phyloP scores from a whole-genome alignment of 129 eudicot species.

The Flaveria trinervia region DNA sequence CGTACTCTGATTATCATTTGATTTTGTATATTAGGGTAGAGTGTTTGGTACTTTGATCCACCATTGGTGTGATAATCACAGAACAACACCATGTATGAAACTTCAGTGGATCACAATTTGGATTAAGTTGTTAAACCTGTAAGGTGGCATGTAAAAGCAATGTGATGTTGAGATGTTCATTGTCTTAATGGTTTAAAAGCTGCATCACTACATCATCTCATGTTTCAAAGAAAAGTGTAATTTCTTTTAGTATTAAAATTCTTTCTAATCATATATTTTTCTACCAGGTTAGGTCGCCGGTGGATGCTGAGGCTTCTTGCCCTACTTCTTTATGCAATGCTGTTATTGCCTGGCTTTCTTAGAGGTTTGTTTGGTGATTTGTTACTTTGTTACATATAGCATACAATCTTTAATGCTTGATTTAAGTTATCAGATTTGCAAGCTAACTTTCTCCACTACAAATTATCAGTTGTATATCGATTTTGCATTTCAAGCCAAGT shows the following conservation, averaged over 20 bases:
- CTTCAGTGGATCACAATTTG: background rate
- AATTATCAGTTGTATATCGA: conserved; percentile 58
- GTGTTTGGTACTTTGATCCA: too few species aligned
- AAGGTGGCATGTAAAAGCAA: background rate
- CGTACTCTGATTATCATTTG: background rate
- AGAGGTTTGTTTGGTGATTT: conserved; percentile 46
- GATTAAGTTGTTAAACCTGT: background rate
- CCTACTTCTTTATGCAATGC: conserved; percentile 66
- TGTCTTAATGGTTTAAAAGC: background rate
- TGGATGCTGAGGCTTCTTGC: conserved; percentile 64
- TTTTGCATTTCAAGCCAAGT: conserved; percentile 70
- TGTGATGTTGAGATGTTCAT: background rate
- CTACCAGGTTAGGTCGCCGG: conserved; percentile 80
- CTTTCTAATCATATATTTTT: conserved; percentile 22
- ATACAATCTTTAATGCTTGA: background rate
- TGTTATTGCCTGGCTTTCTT: conserved; percentile 84
- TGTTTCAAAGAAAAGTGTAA: background rate
- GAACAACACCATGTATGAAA: too few species aligned
- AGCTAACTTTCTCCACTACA: conserved; percentile 18
- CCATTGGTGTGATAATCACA: too few species aligned
- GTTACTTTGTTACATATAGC: conserved; percentile 7
- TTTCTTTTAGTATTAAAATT: background rate
- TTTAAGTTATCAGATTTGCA: conserved; percentile 7
- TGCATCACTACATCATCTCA: background rate
- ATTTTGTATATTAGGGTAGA: background rate